These are phyloP conservation scores for Podila minutissima DNA, from an alignment of 192 early-diverging fungal species.

Conservation along the genomic window DNA sequence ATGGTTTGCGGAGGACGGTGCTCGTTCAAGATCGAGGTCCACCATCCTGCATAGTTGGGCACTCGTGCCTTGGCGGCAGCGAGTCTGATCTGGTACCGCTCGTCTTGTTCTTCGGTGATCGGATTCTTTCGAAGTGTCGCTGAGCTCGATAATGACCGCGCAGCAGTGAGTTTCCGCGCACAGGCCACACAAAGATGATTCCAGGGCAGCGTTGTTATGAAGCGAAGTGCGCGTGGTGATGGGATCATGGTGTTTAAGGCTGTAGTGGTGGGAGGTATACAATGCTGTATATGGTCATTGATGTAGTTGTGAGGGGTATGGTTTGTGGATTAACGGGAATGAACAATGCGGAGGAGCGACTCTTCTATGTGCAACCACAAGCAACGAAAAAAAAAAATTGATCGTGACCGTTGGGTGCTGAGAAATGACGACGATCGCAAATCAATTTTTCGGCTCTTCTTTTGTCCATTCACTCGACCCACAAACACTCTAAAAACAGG, in stretches of 20 bases:
- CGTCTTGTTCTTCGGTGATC: not conserved
- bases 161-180: too few species aligned
- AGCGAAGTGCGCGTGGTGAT: too few species aligned
- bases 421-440: too few species aligned
- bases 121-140: too few species aligned
- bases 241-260: too few species aligned
- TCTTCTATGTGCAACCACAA: not conserved
- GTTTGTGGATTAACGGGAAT: not conserved
- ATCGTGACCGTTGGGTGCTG: too few species aligned
- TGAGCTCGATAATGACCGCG: too few species aligned
- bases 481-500: not conserved
- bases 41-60: slow-evolving; percentile 45
- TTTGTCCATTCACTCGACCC: not conserved
- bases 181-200: too few species aligned
- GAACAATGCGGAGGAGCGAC: not conserved
- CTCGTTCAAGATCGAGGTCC: slow-evolving; percentile 39
- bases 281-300: too few species aligned
- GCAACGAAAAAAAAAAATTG: too few species aligned
- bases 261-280: too few species aligned
- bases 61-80: slow-evolving; percentile 20
- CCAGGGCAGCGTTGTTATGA: too few species aligned
- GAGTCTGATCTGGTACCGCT: not conserved
- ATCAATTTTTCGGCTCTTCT: not conserved
- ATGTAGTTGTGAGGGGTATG: not conserved
- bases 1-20: slow-evolving; percentile 11